Evolutionary conservation across 2,329 filamentous ascomycete species (phyloP).

Genomic region (Clarireedia sp.): DNA sequence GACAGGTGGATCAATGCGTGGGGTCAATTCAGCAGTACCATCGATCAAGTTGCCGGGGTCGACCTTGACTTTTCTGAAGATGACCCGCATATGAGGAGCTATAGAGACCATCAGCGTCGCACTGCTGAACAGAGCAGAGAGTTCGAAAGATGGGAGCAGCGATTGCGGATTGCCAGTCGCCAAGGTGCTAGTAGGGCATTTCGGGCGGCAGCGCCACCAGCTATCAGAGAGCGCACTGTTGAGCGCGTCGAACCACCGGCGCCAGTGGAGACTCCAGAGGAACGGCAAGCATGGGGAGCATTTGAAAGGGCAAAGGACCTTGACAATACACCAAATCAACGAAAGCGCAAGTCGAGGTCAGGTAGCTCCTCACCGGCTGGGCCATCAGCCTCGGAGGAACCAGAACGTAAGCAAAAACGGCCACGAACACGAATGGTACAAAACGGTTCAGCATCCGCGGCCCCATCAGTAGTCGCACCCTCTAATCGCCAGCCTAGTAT

Average conservation of each 20-base stretch:
- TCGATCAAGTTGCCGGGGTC: constrained; percentile 61
- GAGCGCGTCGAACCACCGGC: constrained; percentile 34
- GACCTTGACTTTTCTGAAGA: constrained; percentile 82
- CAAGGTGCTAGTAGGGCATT: constrained; percentile 71
- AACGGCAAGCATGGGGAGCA: constrained; percentile 80
- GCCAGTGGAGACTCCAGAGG: constrained; percentile 60
- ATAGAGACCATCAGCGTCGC: constrained; percentile 46
- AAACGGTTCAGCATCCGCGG: constrained; percentile 37
- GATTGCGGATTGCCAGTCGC: constrained; percentile 72
- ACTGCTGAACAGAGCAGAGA: constrained; percentile 47
- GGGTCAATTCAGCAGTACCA: constrained; percentile 53
- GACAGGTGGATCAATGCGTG: constrained; percentile 87
- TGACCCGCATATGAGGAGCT: constrained; percentile 43
- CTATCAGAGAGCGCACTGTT: constrained; percentile 38
- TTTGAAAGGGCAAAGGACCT: constrained; percentile 76
- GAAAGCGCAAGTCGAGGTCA: constrained; percentile 70
- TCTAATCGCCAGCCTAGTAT: not conserved
- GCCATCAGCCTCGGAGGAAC: constrained; percentile 50
- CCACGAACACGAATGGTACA: constrained; percentile 68
- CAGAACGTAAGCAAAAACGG: constrained; percentile 78
- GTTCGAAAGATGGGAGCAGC: constrained; percentile 69
- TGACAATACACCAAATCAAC: constrained; percentile 39
- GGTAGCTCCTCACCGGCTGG: constrained; percentile 64
- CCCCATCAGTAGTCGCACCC: constrained; percentile 6
- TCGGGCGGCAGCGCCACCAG: constrained; percentile 55